Evolutionary conservation across 352 stramenopile species (phyloP).

Genomic region (Phytophthora brassicae): DNA sequence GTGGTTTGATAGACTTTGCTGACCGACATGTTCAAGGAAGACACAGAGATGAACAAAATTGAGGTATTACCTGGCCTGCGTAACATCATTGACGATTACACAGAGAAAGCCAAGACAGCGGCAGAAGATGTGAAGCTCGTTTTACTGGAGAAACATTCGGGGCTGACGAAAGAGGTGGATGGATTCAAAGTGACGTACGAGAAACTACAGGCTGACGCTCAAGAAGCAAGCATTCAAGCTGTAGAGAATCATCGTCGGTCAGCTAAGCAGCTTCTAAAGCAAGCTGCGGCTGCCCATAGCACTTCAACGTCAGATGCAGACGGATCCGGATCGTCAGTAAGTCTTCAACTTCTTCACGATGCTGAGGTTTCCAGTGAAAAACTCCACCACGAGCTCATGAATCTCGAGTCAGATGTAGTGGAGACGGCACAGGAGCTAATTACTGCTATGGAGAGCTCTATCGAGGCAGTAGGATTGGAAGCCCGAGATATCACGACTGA

Average conservation of each 20-base stretch:
- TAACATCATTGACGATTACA: conserved; percentile 90
- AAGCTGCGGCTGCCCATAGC: conserved; percentile 33
- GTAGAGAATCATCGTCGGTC: conserved; percentile 79
- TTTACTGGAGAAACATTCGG: conserved; percentile 71
- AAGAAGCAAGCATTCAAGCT: conserved; percentile 72
- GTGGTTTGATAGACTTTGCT: conserved; percentile 62
- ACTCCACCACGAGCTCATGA: conserved; percentile 87
- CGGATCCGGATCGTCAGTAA: conserved; percentile 25
- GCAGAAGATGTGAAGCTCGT: conserved; percentile 85
- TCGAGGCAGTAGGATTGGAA: conserved; percentile 66
- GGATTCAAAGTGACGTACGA: conserved; percentile 62
- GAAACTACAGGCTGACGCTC: conserved; percentile 61
- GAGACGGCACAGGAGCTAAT: conserved; percentile 76
- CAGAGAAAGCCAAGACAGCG: conserved; percentile 76
- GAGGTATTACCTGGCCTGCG: conserved; percentile 87
- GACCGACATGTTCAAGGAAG: conserved; percentile 92
- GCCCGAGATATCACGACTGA: conserved; percentile 68
- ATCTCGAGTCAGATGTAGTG: conserved; percentile 86
- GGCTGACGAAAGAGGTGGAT: conserved; percentile 61
- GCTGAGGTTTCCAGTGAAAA: conserved; percentile 84
- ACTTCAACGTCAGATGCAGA: conserved; percentile 35
- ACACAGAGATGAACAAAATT: conserved; percentile 92
- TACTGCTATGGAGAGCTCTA: conserved; percentile 55
- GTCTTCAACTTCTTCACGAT: conserved; percentile 81
- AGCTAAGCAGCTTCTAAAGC: conserved; percentile 78